A percentile compares a stretch with the other conserved stretches of the same genome.
Conservation (phyloP, 306 rosid species). For the Rosa chinensis region DNA sequence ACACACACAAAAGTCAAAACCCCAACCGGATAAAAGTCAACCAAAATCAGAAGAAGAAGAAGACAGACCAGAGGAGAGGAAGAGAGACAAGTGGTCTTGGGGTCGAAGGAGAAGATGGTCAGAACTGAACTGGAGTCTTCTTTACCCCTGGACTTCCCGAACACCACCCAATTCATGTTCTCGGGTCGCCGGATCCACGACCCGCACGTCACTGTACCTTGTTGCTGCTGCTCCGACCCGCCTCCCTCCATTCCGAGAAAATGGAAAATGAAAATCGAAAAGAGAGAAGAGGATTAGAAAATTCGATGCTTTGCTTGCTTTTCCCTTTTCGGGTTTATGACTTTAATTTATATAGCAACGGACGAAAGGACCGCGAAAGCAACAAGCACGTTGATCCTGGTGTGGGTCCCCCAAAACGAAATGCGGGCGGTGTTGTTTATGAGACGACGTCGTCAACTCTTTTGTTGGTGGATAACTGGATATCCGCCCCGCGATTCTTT, state of each 20-base stretch:
- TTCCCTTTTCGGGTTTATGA: neutral
- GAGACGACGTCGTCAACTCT: neutral
- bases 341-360: neutral
- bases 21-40: neutral
- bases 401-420: neutral
- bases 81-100: constrained; percentile 63
- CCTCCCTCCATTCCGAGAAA: constrained; percentile 42
- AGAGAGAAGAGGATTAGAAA: neutral
- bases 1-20: neutral
- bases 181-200: constrained; percentile 95
- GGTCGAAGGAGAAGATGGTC: constrained; percentile 72
- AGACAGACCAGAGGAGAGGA: constrained; percentile 63
- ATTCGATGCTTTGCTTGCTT: neutral
- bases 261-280: neutral
- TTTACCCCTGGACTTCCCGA: constrained; percentile 63
- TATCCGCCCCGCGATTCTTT: constrained; percentile 3
- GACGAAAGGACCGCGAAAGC: neutral
- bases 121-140: constrained; percentile 50
- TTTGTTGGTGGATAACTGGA: neutral
- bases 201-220: constrained; percentile 77
- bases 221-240: constrained; percentile 46
- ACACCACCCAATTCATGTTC: constrained; percentile 49
- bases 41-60: neutral
- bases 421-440: neutral
- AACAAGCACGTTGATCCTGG: neutral